These are phyloP conservation scores for Agrocybe chaxingu DNA, from an alignment of 768 basidiomycete species.

Conservation along the genomic window DNA sequence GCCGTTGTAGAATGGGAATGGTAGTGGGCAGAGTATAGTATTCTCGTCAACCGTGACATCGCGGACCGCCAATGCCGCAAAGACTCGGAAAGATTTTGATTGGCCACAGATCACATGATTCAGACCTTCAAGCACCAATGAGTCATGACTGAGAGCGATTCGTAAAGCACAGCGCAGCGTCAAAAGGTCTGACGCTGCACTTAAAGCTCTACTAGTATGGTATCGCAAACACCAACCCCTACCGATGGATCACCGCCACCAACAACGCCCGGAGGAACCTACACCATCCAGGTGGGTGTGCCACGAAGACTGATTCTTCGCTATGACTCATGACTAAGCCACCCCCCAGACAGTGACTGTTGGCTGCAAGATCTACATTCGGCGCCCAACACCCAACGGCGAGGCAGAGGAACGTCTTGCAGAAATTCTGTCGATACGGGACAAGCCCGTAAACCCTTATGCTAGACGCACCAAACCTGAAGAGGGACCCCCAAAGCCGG, in stretches of 20 bases:
- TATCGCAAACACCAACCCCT: conserved; percentile 36
- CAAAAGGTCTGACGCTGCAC: too few species aligned
- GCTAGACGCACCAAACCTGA: conserved; percentile 40
- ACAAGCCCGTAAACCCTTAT: conserved; percentile 70
- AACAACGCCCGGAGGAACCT: conserved; percentile 72
- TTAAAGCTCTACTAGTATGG: conserved; percentile 17
- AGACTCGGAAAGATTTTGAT: too few species aligned
- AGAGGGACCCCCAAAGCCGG: conserved; percentile 47
- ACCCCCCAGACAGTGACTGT: conserved; percentile 66
- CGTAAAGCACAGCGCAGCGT: too few species aligned
- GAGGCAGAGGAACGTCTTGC: conserved; percentile 87
- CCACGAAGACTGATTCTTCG: conserved; percentile 11
- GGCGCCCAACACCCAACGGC: conserved; percentile 72
- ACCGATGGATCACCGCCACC: conserved; percentile 55
- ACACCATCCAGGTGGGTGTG: conserved; percentile 64
- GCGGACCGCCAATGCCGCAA: too few species aligned
- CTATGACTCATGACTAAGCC: conserved; percentile 27
- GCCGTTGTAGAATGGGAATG: too few species aligned
- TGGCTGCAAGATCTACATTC: conserved; percentile 95
- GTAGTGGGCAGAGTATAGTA: too few species aligned
- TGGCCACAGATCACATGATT: too few species aligned
- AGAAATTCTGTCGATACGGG: conserved; percentile 93
- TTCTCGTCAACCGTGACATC: too few species aligned
- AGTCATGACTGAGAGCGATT: too few species aligned
- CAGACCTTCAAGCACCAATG: too few species aligned